Base-by-base conservation (phyloP, 495 filamentous ascomycete genomes). In the Aspergillus baeticus region DNA sequence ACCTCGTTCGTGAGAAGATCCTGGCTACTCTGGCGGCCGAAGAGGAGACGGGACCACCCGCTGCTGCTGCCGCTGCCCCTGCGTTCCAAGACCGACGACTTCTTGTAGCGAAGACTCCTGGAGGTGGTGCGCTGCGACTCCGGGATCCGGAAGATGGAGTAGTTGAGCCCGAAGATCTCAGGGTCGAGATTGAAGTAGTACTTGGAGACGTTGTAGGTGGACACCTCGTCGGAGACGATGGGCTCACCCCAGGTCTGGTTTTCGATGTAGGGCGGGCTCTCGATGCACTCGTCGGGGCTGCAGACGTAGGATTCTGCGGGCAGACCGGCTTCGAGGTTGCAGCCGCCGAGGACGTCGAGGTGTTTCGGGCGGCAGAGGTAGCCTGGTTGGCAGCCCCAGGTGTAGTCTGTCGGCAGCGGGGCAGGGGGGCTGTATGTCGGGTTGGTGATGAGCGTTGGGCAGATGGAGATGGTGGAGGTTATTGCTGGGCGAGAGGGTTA, bases 121-220 rank as follows among this genome's bases (percentile, higher is more conserved):
- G 17, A 29, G 2, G 3, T 23, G 14, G 17, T 31, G 2, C n/a
- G 6, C 15, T 31, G 52, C 17, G 26, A 48, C n/a, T 58, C 54
- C 0, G 55, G 43, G 13, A 38, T 53, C 31, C 37, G 65, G 59
- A 89, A 89, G 34, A 90, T 86, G 31, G 73, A 76, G 55, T 84
- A 80, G 44, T 76, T 79, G 22, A 90, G 62, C 7, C 84, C 85
- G 61, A 90, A 90, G 14, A 71, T 73, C 1, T 64, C 59, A 6
- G 87, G 87, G 17, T 82, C 69, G n/a, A 89, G 75, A 39, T 88
- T 81, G 70, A 83, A 89, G 62, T 87, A 88, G 4, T 75, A 78
- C 3, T 74, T 59, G 10, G 75, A 76, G 15, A 81, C 69, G 14
- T 81, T 79, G 69, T 78, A 69, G 71, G 75, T 41, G 68, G 5